These are phyloP conservation scores for Litchi chinensis DNA, from an alignment of 345 rosid genomes.

Conservation along the genomic window DNA sequence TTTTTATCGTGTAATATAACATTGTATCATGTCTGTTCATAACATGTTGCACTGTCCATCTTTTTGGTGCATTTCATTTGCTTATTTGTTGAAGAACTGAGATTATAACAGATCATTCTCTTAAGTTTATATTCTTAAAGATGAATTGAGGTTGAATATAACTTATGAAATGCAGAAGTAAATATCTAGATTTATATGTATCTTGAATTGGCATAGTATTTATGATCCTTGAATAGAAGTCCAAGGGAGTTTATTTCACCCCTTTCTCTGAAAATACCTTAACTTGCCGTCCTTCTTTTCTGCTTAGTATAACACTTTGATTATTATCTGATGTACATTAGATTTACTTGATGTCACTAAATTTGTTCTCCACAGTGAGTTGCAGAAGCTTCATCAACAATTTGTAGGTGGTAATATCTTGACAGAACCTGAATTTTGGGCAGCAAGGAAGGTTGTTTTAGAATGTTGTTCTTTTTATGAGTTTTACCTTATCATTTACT, in stretches of 20 bases:
- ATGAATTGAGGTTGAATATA: neutral
- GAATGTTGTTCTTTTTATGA: neutral
- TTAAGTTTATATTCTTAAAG: neutral
- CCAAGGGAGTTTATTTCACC: neutral
- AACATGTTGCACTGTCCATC: neutral
- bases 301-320: slow-evolving; percentile 3
- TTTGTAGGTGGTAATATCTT: slow-evolving; percentile 62
- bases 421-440: slow-evolving; percentile 95
- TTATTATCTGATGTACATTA: neutral
- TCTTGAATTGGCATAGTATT: neutral
- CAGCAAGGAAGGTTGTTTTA: slow-evolving; percentile 75
- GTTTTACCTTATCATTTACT: slow-evolving; percentile 7
- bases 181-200: neutral
- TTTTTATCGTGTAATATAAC: neutral
- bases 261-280: neutral
- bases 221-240: neutral
- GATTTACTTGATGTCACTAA: slow-evolving; percentile 14
- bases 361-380: slow-evolving; percentile 48
- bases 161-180: neutral
- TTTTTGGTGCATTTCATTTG: neutral
- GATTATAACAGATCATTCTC: neutral
- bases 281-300: slow-evolving; percentile 5
- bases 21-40: neutral
- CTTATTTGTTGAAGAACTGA: neutral
- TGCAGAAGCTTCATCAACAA: slow-evolving; percentile 77